Evolutionary conservation across 2,329 filamentous ascomycete species (phyloP), one percentile per base, ranked within the genome.

Genomic region (Zalaria obscura): DNA sequence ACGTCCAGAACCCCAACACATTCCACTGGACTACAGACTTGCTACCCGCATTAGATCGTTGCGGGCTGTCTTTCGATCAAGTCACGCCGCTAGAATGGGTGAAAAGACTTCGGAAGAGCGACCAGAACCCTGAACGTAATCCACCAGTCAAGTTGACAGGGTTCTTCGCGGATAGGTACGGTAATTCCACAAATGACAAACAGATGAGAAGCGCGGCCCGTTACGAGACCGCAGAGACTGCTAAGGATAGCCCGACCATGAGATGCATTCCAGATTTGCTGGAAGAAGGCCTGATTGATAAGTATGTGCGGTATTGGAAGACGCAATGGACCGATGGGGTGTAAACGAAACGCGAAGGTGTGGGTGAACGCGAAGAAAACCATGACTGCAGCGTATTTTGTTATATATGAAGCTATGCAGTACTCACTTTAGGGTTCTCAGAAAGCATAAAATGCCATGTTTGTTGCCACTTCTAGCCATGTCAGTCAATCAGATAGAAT

Each of bases 11-110:
- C 45, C 63, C 66, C 0, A 52, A 45, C 5, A 56, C 57, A 2
- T 69, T 75, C 46, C 58, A 66, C 34, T 77, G 72, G 70, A 72
- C 67, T 0, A 45, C 58, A 0, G 67, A 75, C 39, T 53, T 78
- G 5, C 62, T 78, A 0, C 72, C 72, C 3, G 63, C 63, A 5
- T 54, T 78, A 3, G 55, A 52, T 11, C 33, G 29, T 9, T 34
- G 42, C 5, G 40, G 40, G 1, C 34, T 54, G 25, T 25, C 34
- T 0, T 55, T 55, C 39, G 48, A 52, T 10, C 29, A 47, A 28
- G 47, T 54, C 2, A 41, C 44, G 25, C 46, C 48, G 5, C 36
- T 41, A 25, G 45, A 52, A 27, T 55, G 53, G 53, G 43, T 55
- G 7, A 39, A 51, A n/a, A 43, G 45, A 25, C 42, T 55, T 8